A percentile compares a stretch with the other conserved stretches of the same genome.
These are phyloP conservation scores for Inonotus obliquus DNA, from an alignment of 1,284 basidiomycete genomes.

Conservation along the genomic window DNA sequence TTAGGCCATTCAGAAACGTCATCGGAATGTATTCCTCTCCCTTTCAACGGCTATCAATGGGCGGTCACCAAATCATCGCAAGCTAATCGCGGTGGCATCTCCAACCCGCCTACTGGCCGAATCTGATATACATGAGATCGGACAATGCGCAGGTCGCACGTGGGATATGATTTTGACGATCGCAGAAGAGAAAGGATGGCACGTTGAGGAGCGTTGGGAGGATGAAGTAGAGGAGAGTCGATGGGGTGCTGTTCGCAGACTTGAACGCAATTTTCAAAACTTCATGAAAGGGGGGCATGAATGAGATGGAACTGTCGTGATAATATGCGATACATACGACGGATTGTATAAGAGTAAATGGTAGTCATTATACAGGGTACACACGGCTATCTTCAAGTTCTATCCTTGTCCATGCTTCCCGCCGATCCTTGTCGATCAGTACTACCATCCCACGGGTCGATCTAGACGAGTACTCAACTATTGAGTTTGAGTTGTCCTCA, in stretches of 20 bases:
- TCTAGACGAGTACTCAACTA: neutral
- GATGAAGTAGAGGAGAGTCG: slow-evolving; percentile 29
- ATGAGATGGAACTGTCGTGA: neutral
- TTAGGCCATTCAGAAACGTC: slow-evolving; percentile 42
- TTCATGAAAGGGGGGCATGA: slow-evolving; percentile 32
- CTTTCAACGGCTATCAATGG: slow-evolving; percentile 74
- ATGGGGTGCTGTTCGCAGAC: slow-evolving; percentile 59
- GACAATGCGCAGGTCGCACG: slow-evolving; percentile 48
- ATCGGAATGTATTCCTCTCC: slow-evolving; percentile 72
- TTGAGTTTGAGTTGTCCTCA: neutral
- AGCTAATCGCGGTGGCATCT: slow-evolving; percentile 55
- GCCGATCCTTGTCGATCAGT: neutral
- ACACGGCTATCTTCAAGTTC: neutral
- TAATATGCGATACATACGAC: neutral
- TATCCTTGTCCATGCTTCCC: neutral
- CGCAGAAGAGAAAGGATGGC: slow-evolving; percentile 63
- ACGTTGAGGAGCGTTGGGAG: slow-evolving; percentile 54
- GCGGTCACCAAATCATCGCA: slow-evolving; percentile 53
- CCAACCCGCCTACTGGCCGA: slow-evolving; percentile 67
- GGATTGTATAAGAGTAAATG: neutral
- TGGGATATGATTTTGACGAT: slow-evolving; percentile 65
- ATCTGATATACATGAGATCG: slow-evolving; percentile 65
- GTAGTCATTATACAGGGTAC: too few relatives aligned
- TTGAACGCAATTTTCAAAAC: slow-evolving; percentile 62
- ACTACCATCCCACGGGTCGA: neutral